Conservation (phyloP, 768 basidiomycete species). For the Boletus vinaceobasis region DNA sequence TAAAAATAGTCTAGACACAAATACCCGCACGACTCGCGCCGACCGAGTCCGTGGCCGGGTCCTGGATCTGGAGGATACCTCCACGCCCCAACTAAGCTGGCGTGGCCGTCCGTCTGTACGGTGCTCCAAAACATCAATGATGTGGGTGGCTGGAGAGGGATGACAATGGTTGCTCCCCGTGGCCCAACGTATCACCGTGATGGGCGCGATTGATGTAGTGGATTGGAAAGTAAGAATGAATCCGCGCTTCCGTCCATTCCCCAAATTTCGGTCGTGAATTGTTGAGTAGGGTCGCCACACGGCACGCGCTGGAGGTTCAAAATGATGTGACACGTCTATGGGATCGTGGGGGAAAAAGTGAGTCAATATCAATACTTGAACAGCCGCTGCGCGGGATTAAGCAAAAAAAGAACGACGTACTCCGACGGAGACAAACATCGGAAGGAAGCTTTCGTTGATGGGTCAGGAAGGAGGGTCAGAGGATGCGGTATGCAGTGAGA, state of each 20-base stretch:
- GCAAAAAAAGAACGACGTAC: conserved; percentile 7
- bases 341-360: not conserved
- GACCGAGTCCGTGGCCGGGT: too few relatives aligned
- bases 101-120: not conserved
- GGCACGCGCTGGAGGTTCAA: conserved; percentile 15
- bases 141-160: not conserved
- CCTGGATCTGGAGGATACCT: too few relatives aligned
- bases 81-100: not conserved
- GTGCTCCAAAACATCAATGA: not conserved
- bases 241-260: conserved; percentile 12
- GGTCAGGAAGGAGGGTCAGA: not conserved
- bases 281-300: fast-evolving
- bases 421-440: conserved; percentile 13
- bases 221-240: conserved; percentile 11
- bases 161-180: too few relatives aligned
- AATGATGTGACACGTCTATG: conserved; percentile 16
- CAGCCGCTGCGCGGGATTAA: too few relatives aligned
- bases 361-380: not conserved
- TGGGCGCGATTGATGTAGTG: not conserved
- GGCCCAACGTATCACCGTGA: not conserved
- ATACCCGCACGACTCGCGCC: too few relatives aligned
- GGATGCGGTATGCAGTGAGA: not conserved
- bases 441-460: conserved; percentile 15
- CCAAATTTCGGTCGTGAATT: conserved; percentile 18
- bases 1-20: too few relatives aligned